Evolutionary conservation across 2,329 filamentous ascomycete species (phyloP), one percentile per base, ranked within the genome.

Genomic region (Dactylellina haptotyla): DNA sequence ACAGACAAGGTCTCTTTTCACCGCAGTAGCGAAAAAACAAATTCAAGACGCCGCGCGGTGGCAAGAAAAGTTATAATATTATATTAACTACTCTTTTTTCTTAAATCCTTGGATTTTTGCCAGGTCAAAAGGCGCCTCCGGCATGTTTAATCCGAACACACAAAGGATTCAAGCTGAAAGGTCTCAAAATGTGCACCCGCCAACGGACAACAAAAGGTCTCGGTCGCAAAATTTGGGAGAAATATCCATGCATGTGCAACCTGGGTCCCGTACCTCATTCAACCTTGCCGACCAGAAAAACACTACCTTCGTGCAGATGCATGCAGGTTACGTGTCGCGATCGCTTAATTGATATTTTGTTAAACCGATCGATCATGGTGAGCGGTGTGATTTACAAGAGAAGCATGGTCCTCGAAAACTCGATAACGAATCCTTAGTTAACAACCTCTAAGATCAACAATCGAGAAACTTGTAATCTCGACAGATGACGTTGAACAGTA

Each of bases 401-500:
- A n/a, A n/a, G n/a, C n/a, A n/a, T n/a, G n/a, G n/a, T n/a, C n/a
- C n/a, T n/a, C n/a, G n/a, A n/a, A n/a, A n/a, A n/a, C n/a, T n/a
- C n/a, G n/a, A n/a, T n/a, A n/a, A n/a, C n/a, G n/a, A 4, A 41
- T 46, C 25, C 43, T 4, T 23, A 4, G 16, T 25, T 23, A 25
- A 23, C 43, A n/a, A 3, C 20, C 9, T 45, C 18, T 20, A 12
- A 16, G 62, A 56, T 65, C 61, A 48, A 34, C 61, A n/a, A 30
- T 18, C 48, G 25, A 34, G 43, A 66, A 57, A 65, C 51, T 23
- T 39, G 51, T 18, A 67, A 67, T 67, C 63, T 67, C 63, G 63
- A 67, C 63, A 67, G 54, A 69, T 69, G 64, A 69, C 56, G 64
- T 69, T 69, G 37, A 32, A 48, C 18, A 39, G 37, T 51, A 62